Conservation (phyloP, 805 yeast species). For the Hanseniaspora guilliermondii region DNA sequence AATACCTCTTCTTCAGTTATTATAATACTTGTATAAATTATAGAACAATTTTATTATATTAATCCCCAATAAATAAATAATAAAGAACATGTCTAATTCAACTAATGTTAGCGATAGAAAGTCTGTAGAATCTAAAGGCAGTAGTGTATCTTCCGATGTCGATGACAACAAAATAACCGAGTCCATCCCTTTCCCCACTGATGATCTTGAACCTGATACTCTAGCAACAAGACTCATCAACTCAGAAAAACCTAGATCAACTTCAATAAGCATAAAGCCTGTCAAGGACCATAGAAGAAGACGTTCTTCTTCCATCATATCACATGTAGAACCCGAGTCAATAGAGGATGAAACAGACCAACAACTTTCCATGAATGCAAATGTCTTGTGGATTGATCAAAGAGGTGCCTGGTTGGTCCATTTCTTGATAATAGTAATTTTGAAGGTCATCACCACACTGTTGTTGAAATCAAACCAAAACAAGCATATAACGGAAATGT, state of each 20-base stretch:
- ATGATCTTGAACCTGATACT: neutral
- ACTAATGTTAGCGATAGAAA: neutral
- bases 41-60: too few relatives aligned
- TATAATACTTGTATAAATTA: too few relatives aligned
- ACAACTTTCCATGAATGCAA: conserved; percentile 73
- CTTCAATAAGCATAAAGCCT: conserved; percentile 20
- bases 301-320: conserved; percentile 78
- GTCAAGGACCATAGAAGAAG: conserved; percentile 38
- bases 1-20: too few relatives aligned
- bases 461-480: conserved; percentile 32
- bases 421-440: conserved; percentile 61
- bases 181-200: conserved; percentile 7
- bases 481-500: conserved; percentile 49
- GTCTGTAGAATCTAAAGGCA: conserved; percentile 3
- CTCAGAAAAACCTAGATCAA: neutral
- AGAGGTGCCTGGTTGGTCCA: conserved; percentile 96
- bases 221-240: neutral
- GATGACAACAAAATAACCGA: conserved; percentile 12
- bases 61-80: too few relatives aligned
- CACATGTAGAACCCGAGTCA: conserved; percentile 87
- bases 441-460: conserved; percentile 51
- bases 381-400: conserved; percentile 91
- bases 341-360: conserved; percentile 88
- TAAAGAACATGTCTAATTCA: neutral
- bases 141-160: neutral